phyloP scores from a whole-genome alignment of 805 yeast genomes.

The Martiniozyma abietophila region DNA sequence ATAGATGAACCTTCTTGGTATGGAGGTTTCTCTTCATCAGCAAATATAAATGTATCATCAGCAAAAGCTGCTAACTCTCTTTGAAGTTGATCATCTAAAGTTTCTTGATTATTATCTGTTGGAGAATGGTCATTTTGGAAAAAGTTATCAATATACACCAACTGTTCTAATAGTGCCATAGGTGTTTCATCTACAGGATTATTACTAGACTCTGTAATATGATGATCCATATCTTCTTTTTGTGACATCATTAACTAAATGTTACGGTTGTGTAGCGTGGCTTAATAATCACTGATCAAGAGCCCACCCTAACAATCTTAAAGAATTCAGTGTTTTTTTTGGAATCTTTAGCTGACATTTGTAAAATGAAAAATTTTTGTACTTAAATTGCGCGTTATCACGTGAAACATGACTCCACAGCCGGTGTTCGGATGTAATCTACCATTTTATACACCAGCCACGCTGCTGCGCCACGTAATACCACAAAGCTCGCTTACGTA shows the following conservation, averaged over 20 bases:
- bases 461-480: constrained; percentile 45
- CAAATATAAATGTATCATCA: constrained; percentile 69
- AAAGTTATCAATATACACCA: constrained; percentile 72
- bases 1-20: constrained; percentile 15
- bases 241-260: too few species aligned
- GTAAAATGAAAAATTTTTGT: constrained; percentile 1
- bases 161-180: constrained; percentile 55
- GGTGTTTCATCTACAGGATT: constrained; percentile 25
- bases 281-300: background rate
- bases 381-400: background rate
- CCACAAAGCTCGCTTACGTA: constrained; percentile 36
- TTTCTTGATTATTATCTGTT: constrained; percentile 22
- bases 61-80: constrained; percentile 76
- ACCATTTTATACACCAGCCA: constrained; percentile 29
- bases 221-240: background rate
- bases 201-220: background rate
- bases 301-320: background rate
- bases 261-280: too few species aligned
- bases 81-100: constrained; percentile 43
- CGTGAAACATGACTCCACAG: background rate
- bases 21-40: constrained; percentile 66
- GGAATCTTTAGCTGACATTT: background rate
- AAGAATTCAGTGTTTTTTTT: constrained; percentile 1
- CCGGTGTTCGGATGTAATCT: constrained; percentile 2
- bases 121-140: constrained; percentile 36